phyloP scores from a whole-genome alignment of 2,329 filamentous ascomycete species.

The Colletotrichum phormii region DNA sequence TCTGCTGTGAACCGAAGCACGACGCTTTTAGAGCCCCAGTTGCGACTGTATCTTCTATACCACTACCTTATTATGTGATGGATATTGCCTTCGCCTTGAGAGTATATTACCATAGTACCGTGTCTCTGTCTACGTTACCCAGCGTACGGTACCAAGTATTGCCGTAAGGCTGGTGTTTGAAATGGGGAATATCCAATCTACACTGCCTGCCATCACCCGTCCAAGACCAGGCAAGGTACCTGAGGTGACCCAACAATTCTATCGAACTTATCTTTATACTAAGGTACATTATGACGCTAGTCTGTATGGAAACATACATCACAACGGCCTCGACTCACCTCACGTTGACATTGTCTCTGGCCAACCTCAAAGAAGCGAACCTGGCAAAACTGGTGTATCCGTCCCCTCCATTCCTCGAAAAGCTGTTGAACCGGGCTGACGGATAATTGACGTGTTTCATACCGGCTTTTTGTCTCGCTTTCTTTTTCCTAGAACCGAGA shows the following conservation, averaged over 20 bases:
- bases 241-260: not conserved
- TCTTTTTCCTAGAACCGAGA: constrained; percentile 10
- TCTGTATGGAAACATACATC: too few relatives aligned
- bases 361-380: not conserved
- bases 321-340: not conserved
- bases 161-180: not conserved
- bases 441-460: constrained; percentile 29
- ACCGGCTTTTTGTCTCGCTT: constrained; percentile 16
- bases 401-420: not conserved
- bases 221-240: not conserved
- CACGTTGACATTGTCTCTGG: not conserved
- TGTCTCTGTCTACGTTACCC: not conserved
- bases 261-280: not conserved
- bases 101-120: not conserved
- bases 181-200: not conserved
- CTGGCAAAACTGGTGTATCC: not conserved
- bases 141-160: not conserved
- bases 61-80: not conserved
- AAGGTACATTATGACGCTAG: too few relatives aligned
- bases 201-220: not conserved
- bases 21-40: not conserved
- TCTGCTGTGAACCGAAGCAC: constrained; percentile 17
- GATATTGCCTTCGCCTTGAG: not conserved
- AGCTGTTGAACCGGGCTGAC: constrained; percentile 5
- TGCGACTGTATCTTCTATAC: not conserved